These are phyloP conservation scores for Solanum dulcamara DNA, from an alignment of 257 asterid species.

Conservation along the genomic window DNA sequence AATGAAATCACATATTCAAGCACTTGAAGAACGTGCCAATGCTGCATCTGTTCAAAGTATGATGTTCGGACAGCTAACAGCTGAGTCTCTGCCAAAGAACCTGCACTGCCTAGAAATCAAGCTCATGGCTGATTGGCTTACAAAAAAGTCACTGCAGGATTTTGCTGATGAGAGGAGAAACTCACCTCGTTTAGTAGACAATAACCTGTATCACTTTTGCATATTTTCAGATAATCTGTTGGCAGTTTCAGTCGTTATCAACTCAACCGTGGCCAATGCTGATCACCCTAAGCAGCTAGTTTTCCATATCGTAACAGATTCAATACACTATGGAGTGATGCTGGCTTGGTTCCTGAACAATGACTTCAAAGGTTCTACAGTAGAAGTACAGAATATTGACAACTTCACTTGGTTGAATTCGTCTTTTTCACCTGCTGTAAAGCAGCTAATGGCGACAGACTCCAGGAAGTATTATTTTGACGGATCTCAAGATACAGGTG, in stretches of 20 bases:
- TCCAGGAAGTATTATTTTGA: conserved; percentile 26
- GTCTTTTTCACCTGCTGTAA: conserved; percentile 55
- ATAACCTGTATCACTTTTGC: conserved; percentile 78
- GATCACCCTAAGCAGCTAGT: conserved; percentile 80
- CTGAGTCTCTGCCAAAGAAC: conserved; percentile 68
- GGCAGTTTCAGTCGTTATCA: conserved; percentile 71
- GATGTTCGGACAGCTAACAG: conserved; percentile 56
- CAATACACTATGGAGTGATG: conserved; percentile 61
- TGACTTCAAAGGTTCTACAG: conserved; percentile 59
- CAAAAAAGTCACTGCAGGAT: conserved; percentile 28
- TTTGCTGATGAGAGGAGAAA: conserved; percentile 48
- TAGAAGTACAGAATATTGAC: conserved; percentile 63
- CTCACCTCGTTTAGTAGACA: conserved; percentile 72
- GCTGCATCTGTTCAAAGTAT: conserved; percentile 61
- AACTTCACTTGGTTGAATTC: conserved; percentile 70
- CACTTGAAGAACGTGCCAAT: conserved; percentile 65
- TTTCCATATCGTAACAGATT: conserved; percentile 71
- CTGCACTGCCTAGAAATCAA: conserved; percentile 59
- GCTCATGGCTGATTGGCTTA: conserved; percentile 61
- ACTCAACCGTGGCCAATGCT: conserved; percentile 69
- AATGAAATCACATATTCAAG: conserved; percentile 78
- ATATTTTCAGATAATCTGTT: conserved; percentile 72
- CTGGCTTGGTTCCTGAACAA: conserved; percentile 73
- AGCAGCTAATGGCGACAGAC: conserved; percentile 28
- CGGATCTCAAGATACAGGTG: conserved; percentile 17